phyloP scores from a whole-genome alignment of 352 stramenopile species.

The Phytophthora pinifolia region DNA sequence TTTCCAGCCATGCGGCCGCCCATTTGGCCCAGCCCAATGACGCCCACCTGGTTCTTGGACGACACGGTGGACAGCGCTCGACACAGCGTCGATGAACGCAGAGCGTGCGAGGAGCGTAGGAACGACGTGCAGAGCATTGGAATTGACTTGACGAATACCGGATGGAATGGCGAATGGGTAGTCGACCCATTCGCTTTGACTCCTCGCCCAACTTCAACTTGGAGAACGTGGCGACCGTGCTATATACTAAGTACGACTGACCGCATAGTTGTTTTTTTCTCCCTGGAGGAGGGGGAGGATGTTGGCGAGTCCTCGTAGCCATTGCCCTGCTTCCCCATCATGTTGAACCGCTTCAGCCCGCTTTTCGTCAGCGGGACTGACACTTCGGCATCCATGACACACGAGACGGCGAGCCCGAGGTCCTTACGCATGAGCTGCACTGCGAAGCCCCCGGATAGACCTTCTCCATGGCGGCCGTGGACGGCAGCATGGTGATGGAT shows the following conservation, averaged over 20 bases:
- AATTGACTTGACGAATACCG: slow-evolving; percentile 7
- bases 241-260: slow-evolving; percentile 27
- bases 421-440: slow-evolving; percentile 96
- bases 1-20: slow-evolving; percentile 93
- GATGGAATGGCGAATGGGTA: slow-evolving; percentile 25
- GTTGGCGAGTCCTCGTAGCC: slow-evolving; percentile 75
- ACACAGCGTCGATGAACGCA: not conserved
- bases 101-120: slow-evolving; percentile 5
- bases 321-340: slow-evolving; percentile 63
- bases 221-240: slow-evolving; percentile 2
- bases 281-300: slow-evolving; percentile 78
- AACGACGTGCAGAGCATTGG: slow-evolving; percentile 15
- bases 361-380: slow-evolving; percentile 62
- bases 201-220: slow-evolving; percentile 35
- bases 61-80: slow-evolving; percentile 13
- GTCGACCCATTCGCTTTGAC: slow-evolving; percentile 1
- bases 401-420: slow-evolving; percentile 90
- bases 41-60: slow-evolving; percentile 60
- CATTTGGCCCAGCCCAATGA: slow-evolving; percentile 96
- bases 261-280: no score
- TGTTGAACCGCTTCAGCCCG: slow-evolving; percentile 69
- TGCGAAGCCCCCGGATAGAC: slow-evolving; percentile 87
- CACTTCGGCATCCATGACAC: slow-evolving; percentile 72
- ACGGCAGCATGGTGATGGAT: slow-evolving; percentile 96
- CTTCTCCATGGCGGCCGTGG: slow-evolving; percentile 84